A percentile compares a stretch with the other conserved stretches of the same genome.
Conservation (phyloP, 805 yeast genomes). For the Wickerhamiella azymoides region DNA sequence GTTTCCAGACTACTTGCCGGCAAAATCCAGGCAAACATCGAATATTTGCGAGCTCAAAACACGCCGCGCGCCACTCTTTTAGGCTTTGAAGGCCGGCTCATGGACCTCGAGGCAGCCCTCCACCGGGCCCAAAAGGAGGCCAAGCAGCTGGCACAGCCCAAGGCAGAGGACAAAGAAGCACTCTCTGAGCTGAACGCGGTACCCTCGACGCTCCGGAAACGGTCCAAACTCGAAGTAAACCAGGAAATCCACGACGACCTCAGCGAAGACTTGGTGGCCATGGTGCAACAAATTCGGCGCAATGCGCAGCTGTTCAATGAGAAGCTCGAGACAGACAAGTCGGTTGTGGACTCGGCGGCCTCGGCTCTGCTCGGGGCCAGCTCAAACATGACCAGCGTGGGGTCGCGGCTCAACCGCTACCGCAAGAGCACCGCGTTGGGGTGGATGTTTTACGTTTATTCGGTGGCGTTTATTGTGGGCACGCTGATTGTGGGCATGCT, state of each 20-base stretch:
- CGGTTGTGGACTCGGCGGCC: slow-evolving; percentile 24
- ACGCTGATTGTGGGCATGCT: slow-evolving; percentile 25
- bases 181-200: slow-evolving; percentile 9
- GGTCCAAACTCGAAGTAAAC: slow-evolving; percentile 20
- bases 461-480: slow-evolving; percentile 24
- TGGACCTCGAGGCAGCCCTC: slow-evolving; percentile 4
- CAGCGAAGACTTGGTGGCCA: slow-evolving; percentile 33
- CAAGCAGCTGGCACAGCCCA: too few relatives aligned
- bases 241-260: slow-evolving; percentile 33
- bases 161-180: not conserved
- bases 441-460: slow-evolving; percentile 28
- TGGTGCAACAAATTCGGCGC: slow-evolving; percentile 35
- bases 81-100: slow-evolving; percentile 7
- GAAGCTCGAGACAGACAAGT: slow-evolving; percentile 27
- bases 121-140: not conserved
- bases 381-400: slow-evolving; percentile 25
- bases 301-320: slow-evolving; percentile 34
- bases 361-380: slow-evolving; percentile 26
- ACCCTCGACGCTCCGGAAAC: slow-evolving; percentile 5
- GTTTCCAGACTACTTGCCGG: not conserved
- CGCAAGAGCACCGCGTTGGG: slow-evolving; percentile 27
- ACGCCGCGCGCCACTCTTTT: not conserved
- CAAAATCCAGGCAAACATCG: not conserved
- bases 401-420: slow-evolving; percentile 23
- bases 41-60: not conserved